A percentile compares a stretch with the other conserved stretches of the same genome.
phyloP scores from a whole-genome alignment of 139 green algal species.

The Picochlorum sp. region DNA sequence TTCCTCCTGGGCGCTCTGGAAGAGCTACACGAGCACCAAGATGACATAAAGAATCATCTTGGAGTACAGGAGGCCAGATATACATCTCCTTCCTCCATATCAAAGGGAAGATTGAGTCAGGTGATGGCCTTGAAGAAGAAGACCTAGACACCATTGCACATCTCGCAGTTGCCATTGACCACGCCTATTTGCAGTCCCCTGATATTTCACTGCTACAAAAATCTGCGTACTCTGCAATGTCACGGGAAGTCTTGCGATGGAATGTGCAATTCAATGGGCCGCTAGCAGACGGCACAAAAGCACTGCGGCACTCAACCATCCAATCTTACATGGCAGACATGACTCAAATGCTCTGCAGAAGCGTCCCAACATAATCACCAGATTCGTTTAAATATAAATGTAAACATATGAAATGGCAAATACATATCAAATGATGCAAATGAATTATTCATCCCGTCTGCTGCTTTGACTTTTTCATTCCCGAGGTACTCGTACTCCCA shows the following conservation, averaged over 20 bases:
- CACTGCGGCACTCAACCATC: too few species aligned
- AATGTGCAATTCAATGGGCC: too few species aligned
- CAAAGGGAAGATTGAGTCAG: neutral
- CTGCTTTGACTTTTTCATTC: neutral
- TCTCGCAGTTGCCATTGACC: too few species aligned
- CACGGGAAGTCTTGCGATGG: too few species aligned
- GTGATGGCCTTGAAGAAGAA: too few species aligned
- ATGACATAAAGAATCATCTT: constrained; percentile 1
- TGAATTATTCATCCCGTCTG: neutral
- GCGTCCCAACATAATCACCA: neutral
- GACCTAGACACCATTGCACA: too few species aligned
- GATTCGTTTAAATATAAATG: neutral
- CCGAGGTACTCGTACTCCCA: neutral
- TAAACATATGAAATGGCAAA: neutral
- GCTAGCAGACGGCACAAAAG: too few species aligned
- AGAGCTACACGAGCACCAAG: neutral
- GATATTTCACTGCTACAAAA: too few species aligned
- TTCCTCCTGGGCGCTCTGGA: neutral
- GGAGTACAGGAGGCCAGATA: constrained; percentile 21
- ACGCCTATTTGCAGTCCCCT: too few species aligned
- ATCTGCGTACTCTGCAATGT: too few species aligned
- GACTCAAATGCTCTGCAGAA: too few species aligned
- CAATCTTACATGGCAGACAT: too few species aligned
- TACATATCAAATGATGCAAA: neutral
- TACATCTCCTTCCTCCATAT: constrained; percentile 31